Evolutionary conservation across 2,329 filamentous ascomycete genomes (phyloP), one percentile per base, ranked within the genome.

Genomic region (Ophiocordyceps camponoti-leonardi): DNA sequence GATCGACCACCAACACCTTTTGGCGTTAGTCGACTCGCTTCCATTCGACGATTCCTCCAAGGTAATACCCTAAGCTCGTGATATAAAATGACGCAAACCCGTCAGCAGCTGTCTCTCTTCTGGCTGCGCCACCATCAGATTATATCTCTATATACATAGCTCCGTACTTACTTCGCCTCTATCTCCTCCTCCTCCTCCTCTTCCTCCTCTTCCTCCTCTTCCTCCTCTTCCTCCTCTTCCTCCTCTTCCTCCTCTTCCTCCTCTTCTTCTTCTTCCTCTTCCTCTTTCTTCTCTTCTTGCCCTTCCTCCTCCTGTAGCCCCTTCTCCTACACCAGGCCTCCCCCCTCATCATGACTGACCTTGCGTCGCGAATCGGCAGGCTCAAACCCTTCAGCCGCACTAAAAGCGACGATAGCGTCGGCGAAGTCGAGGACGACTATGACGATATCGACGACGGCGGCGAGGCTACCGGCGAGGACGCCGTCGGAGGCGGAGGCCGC

Each of bases 401-500:
- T 22, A 49, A 49, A 18, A 50, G 51, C 35, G 50, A 53, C 14
- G 52, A 62, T 39, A 56, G 62, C n/a, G n/a, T n/a, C 43, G 61
- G 64, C 41, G 61, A 64, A 45, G 47, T 53, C 6, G 61, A 37
- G 18, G 35, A 46, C 23, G 50, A 49, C 18, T 50, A 50, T 33
- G 51, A 53, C 13, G 53, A 63, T 35, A 57, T 62, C 43, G 61
- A 64, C 42, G 61, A 64, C 46, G 47, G 53, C 6, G 61, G 61
- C 43, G 61, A 60, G 19, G 47, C 51, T 33, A 60, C 64, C 28
- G 57, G 54, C 48, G 47, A 49, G 43, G 54, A 58, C 47, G 71
- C 65, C 37, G 63, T 80, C 12, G 78, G 74, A 2, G 75, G 77
- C 30, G 75, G 76, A n/a, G 75, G 75, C 41, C 75, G 75, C 56